These are phyloP conservation scores for Solanum lignicaule DNA, from an alignment of 257 asterid genomes.

Conservation along the genomic window DNA sequence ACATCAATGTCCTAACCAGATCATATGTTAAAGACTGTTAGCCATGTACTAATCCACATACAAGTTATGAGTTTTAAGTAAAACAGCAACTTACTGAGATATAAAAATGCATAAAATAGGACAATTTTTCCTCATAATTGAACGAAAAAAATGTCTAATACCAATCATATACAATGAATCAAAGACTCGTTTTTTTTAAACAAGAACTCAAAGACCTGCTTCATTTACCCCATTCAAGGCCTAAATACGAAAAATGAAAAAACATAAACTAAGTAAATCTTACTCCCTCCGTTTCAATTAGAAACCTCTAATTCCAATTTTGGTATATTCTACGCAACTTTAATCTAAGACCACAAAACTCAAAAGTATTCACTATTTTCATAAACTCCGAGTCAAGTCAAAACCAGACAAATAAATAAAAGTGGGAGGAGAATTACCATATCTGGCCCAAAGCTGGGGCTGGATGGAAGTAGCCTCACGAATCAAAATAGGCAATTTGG, in stretches of 20 bases:
- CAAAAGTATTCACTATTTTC: too few species aligned
- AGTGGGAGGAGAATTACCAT: slow-evolving; percentile 25
- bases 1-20: neutral
- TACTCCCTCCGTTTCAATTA: neutral
- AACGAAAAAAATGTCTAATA: neutral
- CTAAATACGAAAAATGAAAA: neutral
- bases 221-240: neutral
- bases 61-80: neutral
- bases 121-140: neutral
- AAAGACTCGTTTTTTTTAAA: neutral
- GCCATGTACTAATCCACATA: neutral
- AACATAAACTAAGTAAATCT: neutral
- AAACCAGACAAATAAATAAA: too few species aligned
- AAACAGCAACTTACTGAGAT: neutral
- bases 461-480: slow-evolving; percentile 70
- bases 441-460: slow-evolving; percentile 98
- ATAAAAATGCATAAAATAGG: neutral
- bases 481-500: slow-evolving; percentile 72
- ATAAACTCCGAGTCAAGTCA: neutral
- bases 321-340: neutral
- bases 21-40: neutral
- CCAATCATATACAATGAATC: neutral
- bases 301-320: neutral
- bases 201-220: neutral
- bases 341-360: neutral